Evolutionary conservation across 805 yeast genomes (phyloP).

Genomic region (Wickerhamiella australiensis): DNA sequence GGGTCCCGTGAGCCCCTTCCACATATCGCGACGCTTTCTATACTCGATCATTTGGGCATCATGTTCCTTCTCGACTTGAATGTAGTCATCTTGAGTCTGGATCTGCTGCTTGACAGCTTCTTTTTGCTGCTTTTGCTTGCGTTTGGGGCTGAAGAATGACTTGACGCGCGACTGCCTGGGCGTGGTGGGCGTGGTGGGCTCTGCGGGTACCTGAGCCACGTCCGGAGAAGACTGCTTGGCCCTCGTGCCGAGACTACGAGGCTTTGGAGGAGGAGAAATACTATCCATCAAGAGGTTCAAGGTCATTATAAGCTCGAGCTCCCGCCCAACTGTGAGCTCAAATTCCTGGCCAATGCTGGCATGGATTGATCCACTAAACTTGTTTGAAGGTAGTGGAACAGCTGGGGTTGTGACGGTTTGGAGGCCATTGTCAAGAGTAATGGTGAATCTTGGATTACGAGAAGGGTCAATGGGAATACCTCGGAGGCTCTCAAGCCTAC

Average conservation of each 20-base stretch:
- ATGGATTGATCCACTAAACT: conserved; percentile 14
- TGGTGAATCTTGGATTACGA: conserved; percentile 22
- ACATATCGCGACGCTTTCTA: conserved; percentile 29
- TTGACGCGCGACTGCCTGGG: conserved; percentile 16
- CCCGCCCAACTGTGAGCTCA: conserved; percentile 53
- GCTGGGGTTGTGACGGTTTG: conserved; percentile 23
- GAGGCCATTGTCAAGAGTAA: conserved; percentile 24
- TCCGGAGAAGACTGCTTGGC: neutral
- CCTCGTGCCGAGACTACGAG: conserved; percentile 5
- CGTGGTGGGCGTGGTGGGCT: conserved; percentile 6
- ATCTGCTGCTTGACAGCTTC: conserved; percentile 9
- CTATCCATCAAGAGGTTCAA: conserved; percentile 41
- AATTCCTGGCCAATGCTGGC: conserved; percentile 46
- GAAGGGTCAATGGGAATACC: conserved; percentile 21
- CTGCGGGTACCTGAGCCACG: neutral
- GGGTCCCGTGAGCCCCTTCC: conserved; percentile 54
- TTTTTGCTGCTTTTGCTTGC: conserved; percentile 7
- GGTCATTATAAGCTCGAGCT: conserved; percentile 56
- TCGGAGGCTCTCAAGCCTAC: conserved; percentile 18
- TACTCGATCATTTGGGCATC: conserved; percentile 18
- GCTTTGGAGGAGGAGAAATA: conserved; percentile 31
- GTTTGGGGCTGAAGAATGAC: conserved; percentile 23
- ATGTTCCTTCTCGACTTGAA: conserved; percentile 14
- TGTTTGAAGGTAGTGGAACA: conserved; percentile 17
- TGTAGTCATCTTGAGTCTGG: neutral